Base-by-base conservation (phyloP, 2,329 filamentous ascomycete species). In the Magnaporthiopsis incrustans region DNA sequence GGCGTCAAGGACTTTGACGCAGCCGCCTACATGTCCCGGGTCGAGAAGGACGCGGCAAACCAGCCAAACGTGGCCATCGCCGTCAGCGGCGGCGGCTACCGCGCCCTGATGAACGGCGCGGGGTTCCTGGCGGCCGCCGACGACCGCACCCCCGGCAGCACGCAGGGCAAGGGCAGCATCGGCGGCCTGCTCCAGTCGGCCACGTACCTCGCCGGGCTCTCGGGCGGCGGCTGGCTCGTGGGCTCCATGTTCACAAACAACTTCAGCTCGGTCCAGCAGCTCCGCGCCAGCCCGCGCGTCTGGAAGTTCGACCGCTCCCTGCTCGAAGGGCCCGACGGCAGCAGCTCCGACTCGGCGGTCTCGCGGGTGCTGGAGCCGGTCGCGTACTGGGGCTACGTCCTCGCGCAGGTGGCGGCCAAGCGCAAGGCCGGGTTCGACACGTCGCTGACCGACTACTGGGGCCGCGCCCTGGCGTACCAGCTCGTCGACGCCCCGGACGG, bases 361-460 rank as follows among this genome's bases (percentile, higher is more conserved):
- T 63, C 68, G 56, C 65, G 64, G 38, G 63, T 74, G 57, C 60
- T 76, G 59, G 67, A 70, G 67, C 71, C 71, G 32, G 68, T 69
- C 32, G 65, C 67, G 63, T 92, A 93, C 75, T 92, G 85, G 73
- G 74, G 72, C 7, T 79, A 84, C 38, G 75, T 94, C 8, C 72
- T 77, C 22, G 73, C 81, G 32, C 79, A 85, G n/a, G 88, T 91
- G 0, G 65, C 76, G 0, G 76, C 71, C 26, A 94, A 93, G 77
- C 69, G 71, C 1, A 75, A 87, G 65, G 87, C 87, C 22, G 85
- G 86, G 1, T 92, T 82, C 71, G 78, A 87, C 59, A 85, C 84
- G 4, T 89, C 90, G 11, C 81, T 97, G 65, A 97, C 93, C 0
- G 93, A 97, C 77, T 92, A 92, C 74, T 96, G 92, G 89, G 91